Base-by-base conservation (phyloP, 768 basidiomycete genomes). In the Leccinellum albellum region DNA sequence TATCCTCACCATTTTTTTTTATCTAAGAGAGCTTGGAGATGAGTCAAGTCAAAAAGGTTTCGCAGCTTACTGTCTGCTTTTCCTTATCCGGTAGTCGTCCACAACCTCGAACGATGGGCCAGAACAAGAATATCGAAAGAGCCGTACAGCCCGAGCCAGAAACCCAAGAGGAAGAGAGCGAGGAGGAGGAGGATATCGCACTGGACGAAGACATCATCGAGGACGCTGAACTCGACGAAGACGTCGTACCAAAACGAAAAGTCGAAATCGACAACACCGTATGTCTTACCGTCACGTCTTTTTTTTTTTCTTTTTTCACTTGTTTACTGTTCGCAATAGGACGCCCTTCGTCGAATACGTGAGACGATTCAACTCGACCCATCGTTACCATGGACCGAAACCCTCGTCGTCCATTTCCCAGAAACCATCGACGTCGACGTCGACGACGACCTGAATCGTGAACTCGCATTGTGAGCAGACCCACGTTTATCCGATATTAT, bases 361-460 rank as follows among this genome's bases (percentile, higher is more conserved):
- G 85, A 89, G 61, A 78, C 82, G 13, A 90, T 93, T 23, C 79
- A 86, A 63, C 79, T 94, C 12, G 88, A 91, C 64, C 75, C 84
- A 26, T 83, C 83, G 58, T 71, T 92, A 47, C 81, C 89, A 17
- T 94, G 91, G 91, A 91, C 90, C 51, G 91, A 95, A 69, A 92
- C 90, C 0, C 78, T 94, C 1, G 76, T 79, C 1, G 67, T 94
- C 5, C 76, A 85, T 26, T 94, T 86, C 71, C 88, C 92, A 6
- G 75, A 88, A 56, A 78, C 79, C 20, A 86, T 91, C 55, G 80
- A 86, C 4, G 87, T 86, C 31, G 88, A 93, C 61, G 86, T 93
- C 24, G 73, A 89, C 52, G 89, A 94, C 71, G 96, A 98, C 72
- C 79, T 99, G 24, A 89, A 91, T 63, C 89, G 97, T 57, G 97